A percentile compares a stretch with the other conserved stretches of the same genome.
Evolutionary conservation across 169 alveolate species (phyloP).

Genomic region (Plasmodium gonderi): DNA sequence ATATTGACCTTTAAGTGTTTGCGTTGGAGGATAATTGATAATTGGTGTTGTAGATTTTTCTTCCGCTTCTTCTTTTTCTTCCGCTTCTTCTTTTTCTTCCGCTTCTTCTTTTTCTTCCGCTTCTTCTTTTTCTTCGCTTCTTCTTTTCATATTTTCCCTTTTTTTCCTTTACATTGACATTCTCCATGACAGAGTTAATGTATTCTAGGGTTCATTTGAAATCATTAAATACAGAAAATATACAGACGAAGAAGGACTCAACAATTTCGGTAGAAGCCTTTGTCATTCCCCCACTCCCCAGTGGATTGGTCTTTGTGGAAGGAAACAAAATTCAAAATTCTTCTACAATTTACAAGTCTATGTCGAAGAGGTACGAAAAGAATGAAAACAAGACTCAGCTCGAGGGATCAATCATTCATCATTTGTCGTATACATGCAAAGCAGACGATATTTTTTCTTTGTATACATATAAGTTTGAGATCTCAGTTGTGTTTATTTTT

Average conservation of each 20-base stretch:
- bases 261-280: slow-evolving; percentile 81
- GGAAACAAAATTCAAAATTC: slow-evolving; percentile 72
- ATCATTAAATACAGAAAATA: slow-evolving; percentile 48
- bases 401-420: not conserved
- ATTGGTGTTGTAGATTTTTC: not conserved
- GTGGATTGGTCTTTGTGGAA: slow-evolving; percentile 76
- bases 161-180: not conserved
- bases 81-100: not conserved
- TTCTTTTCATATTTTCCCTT: not conserved
- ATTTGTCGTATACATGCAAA: not conserved
- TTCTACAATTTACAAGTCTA: slow-evolving; percentile 76
- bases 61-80: not conserved
- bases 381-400: not conserved
- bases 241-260: slow-evolving; percentile 76
- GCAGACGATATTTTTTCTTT: not conserved
- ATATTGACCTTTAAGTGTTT: not conserved
- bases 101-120: not conserved
- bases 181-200: slow-evolving; percentile 35
- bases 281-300: slow-evolving; percentile 85
- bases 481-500: not conserved
- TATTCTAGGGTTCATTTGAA: slow-evolving; percentile 55
- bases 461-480: not conserved
- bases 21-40: not conserved
- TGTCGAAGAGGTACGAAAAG: slow-evolving; percentile 52
- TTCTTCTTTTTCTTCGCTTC: not conserved